Evolutionary conservation across 768 basidiomycete genomes (phyloP).

Genomic region (Mycena capillaripes): DNA sequence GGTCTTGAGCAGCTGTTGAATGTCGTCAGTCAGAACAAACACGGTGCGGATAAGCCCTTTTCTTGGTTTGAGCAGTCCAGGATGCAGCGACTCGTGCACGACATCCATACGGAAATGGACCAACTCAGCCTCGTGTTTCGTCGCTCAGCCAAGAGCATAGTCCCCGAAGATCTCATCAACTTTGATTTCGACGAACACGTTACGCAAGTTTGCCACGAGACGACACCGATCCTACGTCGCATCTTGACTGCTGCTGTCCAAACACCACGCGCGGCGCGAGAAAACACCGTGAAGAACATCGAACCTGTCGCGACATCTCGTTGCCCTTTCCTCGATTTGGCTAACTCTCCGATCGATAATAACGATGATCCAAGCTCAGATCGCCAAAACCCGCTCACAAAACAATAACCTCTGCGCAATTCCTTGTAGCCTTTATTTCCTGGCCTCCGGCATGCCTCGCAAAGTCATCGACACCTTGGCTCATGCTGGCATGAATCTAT

Average conservation of each 20-base stretch:
- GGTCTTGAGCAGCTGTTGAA: constrained; percentile 1
- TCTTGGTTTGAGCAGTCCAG: not conserved
- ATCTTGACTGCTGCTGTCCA: too few relatives aligned
- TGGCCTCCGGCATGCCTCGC: constrained; percentile 1
- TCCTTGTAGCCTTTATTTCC: constrained; percentile 14
- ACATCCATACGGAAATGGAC: constrained; percentile 2
- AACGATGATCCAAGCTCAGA: constrained; percentile 13
- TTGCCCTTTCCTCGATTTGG: too few relatives aligned
- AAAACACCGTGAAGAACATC: too few relatives aligned
- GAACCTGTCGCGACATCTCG: too few relatives aligned
- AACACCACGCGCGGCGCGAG: too few relatives aligned
- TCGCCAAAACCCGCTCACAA: constrained; percentile 6
- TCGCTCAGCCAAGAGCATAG: not conserved
- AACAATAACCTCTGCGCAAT: constrained; percentile 17
- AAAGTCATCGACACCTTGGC: constrained; percentile 13
- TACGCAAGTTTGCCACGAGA: too few relatives aligned
- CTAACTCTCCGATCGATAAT: not conserved
- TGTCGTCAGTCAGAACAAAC: not conserved
- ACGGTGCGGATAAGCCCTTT: not conserved
- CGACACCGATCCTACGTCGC: not conserved
- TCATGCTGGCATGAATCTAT: constrained; percentile 12
- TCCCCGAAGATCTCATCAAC: too few relatives aligned
- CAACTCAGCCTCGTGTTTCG: not conserved
- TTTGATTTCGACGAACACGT: too few relatives aligned
- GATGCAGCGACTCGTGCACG: not conserved